Conservation (phyloP, 2,329 filamentous ascomycete genomes). For the Mycosphaerella sp. region DNA sequence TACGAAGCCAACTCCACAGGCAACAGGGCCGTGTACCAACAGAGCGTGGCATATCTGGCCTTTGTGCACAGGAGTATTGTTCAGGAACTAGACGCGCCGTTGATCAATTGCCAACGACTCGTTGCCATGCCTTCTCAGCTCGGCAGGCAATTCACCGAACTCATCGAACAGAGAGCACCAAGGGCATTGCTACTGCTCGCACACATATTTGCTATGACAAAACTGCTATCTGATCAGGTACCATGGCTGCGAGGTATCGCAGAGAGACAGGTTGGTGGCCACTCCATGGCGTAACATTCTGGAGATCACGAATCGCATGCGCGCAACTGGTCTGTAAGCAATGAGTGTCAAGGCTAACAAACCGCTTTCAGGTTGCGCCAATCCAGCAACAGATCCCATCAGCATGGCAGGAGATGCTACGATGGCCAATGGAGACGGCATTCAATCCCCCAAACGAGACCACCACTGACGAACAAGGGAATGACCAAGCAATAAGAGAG, state of each 20-base stretch:
- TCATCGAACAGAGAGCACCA: constrained; percentile 22
- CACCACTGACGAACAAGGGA: not conserved
- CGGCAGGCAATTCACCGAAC: constrained; percentile 20
- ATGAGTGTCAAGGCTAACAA: too few species aligned
- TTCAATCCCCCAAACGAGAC: not conserved
- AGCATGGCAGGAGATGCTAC: constrained; percentile 13
- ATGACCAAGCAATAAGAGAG: not conserved
- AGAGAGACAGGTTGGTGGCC: constrained; percentile 9
- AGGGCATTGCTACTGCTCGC: constrained; percentile 24
- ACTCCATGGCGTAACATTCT: too few species aligned
- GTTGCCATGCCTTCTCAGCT: constrained; percentile 25
- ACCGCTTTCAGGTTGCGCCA: not conserved
- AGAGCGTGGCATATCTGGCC: constrained; percentile 22
- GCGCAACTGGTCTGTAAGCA: too few species aligned
- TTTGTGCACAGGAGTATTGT: constrained; percentile 22
- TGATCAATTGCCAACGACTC: constrained; percentile 22
- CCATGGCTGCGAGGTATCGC: constrained; percentile 25
- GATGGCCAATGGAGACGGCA: constrained; percentile 22
- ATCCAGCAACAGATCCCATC: not conserved
- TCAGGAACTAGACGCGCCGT: constrained; percentile 16
- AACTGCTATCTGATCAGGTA: constrained; percentile 21
- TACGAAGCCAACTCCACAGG: constrained; percentile 18
- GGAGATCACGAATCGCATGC: too few species aligned
- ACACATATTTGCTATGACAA: constrained; percentile 24
- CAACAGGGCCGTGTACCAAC: constrained; percentile 20